A percentile compares a stretch with the other conserved stretches of the same genome.
These are phyloP conservation scores for Calonectria honghensis DNA, from an alignment of 2,329 filamentous ascomycete genomes.

Conservation along the genomic window DNA sequence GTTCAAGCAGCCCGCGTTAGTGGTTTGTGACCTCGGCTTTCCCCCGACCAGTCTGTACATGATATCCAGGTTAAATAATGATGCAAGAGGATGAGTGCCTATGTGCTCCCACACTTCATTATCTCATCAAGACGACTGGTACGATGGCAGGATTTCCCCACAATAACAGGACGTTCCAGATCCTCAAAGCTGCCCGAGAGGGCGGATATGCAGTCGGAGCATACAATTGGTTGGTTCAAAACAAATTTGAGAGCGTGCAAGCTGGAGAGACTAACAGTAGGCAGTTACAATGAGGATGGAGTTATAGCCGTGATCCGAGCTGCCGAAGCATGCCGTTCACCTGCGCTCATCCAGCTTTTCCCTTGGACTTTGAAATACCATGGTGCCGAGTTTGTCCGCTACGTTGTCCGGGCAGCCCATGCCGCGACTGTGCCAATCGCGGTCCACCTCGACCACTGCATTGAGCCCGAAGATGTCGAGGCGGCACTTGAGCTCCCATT, in stretches of 20 bases:
- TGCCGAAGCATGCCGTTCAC: constrained; percentile 75
- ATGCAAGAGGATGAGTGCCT: neutral
- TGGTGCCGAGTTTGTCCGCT: constrained; percentile 67
- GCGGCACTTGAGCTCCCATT: constrained; percentile 65
- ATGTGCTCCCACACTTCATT: neutral
- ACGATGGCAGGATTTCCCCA: constrained; percentile 43
- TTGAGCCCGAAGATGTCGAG: constrained; percentile 54
- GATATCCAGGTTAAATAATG: neutral
- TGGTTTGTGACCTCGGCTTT: neutral
- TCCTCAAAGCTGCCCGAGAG: constrained; percentile 67
- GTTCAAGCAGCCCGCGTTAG: neutral
- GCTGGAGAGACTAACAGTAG: neutral
- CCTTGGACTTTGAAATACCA: constrained; percentile 79
- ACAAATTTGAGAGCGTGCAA: neutral
- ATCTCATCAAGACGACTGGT: neutral
- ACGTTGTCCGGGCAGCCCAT: constrained; percentile 68
- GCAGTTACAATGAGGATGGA: constrained; percentile 75
- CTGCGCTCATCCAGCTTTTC: constrained; percentile 79
- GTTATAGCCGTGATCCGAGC: constrained; percentile 77
- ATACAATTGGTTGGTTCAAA: constrained; percentile 64
- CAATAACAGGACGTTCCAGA: constrained; percentile 55
- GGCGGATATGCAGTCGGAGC: constrained; percentile 67
- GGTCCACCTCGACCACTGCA: constrained; percentile 77
- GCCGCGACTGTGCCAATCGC: constrained; percentile 71
- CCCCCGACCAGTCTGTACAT: neutral